These are phyloP conservation scores for Saturnispora silvae DNA, from an alignment of 805 yeast species.

Conservation along the genomic window DNA sequence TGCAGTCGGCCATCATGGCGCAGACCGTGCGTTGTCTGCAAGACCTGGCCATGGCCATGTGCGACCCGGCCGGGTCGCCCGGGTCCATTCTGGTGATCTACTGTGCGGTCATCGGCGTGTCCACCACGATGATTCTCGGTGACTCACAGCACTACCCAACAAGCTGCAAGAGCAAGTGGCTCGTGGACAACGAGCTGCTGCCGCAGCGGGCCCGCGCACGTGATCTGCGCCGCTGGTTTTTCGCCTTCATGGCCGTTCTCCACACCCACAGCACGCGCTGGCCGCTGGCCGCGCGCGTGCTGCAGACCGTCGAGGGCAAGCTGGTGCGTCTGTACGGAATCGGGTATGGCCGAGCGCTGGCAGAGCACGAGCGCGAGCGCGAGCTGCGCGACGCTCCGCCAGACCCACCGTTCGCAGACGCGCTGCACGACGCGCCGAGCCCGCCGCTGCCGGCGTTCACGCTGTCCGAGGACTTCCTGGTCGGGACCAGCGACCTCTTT, in stretches of 20 bases:
- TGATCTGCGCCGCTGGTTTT: constrained; percentile 6
- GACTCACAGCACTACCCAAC: constrained; percentile 2
- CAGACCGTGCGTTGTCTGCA: constrained; percentile 32
- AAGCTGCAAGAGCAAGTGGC: background rate
- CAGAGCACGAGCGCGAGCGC: constrained; percentile 2
- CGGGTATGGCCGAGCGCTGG: constrained; percentile 5
- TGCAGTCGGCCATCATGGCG: constrained; percentile 24
- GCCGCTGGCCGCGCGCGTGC: constrained; percentile 1
- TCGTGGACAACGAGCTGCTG: background rate
- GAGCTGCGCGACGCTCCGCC: no score
- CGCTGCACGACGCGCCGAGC: no score
- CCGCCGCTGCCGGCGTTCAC: no score
- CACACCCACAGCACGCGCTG: background rate
- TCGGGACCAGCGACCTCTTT: background rate
- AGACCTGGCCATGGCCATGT: constrained; percentile 31
- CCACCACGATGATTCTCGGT: constrained; percentile 5
- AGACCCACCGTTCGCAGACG: no score
- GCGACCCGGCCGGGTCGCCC: constrained; percentile 27
- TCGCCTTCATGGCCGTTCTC: constrained; percentile 2
- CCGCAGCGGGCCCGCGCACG: background rate
- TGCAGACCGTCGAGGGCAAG: constrained; percentile 2
- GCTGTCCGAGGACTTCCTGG: background rate
- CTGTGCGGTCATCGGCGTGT: constrained; percentile 19
- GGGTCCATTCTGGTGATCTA: constrained; percentile 39
- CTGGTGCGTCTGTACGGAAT: constrained; percentile 3